Evolutionary conservation across 768 basidiomycete genomes (phyloP).

Genomic region (Kwoniella dejecticola): DNA sequence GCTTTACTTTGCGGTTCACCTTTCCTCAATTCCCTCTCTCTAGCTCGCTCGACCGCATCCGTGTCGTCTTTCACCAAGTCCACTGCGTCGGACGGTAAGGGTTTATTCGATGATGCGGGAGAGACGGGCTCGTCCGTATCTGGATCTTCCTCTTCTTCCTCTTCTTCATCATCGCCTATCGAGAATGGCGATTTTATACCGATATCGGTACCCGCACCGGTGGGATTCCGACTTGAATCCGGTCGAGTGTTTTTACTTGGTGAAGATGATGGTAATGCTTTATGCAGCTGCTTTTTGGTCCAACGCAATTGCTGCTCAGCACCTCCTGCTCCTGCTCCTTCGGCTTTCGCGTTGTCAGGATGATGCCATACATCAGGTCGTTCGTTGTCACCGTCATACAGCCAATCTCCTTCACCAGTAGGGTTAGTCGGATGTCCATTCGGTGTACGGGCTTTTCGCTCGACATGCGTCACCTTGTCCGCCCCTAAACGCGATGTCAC

Average conservation of each 20-base stretch:
- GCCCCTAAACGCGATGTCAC: constrained; percentile 40
- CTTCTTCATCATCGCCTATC: constrained; percentile 39
- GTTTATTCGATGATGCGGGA: constrained; percentile 23
- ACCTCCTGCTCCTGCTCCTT: constrained; percentile 4
- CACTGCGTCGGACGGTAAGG: constrained; percentile 66
- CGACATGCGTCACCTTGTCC: constrained; percentile 33
- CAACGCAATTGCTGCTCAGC: constrained; percentile 27
- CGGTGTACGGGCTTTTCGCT: constrained; percentile 2
- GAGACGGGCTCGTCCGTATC: constrained; percentile 39
- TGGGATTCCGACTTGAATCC: too few relatives aligned
- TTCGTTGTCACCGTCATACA: constrained; percentile 51
- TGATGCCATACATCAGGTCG: constrained; percentile 35
- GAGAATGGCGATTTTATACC: constrained; percentile 31
- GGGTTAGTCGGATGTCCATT: constrained; percentile 19
- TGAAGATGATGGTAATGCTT: not conserved
- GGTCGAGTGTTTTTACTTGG: too few relatives aligned
- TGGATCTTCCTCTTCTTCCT: constrained; percentile 32
- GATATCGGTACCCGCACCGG: too few relatives aligned
- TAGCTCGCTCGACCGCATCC: constrained; percentile 61
- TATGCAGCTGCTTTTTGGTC: constrained; percentile 24
- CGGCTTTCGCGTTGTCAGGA: constrained; percentile 4
- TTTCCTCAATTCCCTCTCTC: constrained; percentile 62
- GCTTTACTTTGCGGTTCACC: constrained; percentile 62
- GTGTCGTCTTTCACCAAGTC: constrained; percentile 80
- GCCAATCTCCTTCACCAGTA: constrained; percentile 35